Evolutionary conservation across 768 basidiomycete species (phyloP).

Genomic region (Thelephora ganbajun): DNA sequence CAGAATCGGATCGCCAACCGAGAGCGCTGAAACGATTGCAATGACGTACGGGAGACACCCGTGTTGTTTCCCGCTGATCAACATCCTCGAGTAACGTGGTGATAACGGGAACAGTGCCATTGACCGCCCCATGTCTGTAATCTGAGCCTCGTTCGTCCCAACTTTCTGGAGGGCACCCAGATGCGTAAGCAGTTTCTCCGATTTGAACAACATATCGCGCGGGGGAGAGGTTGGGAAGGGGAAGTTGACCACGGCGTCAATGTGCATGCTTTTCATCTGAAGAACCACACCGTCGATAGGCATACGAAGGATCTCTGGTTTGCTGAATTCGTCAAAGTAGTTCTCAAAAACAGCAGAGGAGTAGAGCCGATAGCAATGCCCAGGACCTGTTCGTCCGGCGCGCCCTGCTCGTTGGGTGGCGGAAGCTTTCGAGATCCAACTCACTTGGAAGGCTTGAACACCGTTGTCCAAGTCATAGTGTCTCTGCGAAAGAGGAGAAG

Average conservation of each 20-base stretch:
- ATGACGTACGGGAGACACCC: constrained; percentile 88
- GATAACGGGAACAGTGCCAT: constrained; percentile 93
- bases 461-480: constrained; percentile 70
- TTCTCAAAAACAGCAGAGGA: constrained; percentile 92
- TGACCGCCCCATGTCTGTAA: constrained; percentile 80
- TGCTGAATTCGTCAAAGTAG: constrained; percentile 75
- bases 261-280: constrained; percentile 99
- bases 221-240: constrained; percentile 97
- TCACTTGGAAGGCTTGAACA: constrained; percentile 84
- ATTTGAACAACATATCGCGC: constrained; percentile 53
- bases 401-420: constrained; percentile 91
- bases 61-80: constrained; percentile 75
- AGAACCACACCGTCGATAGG: constrained; percentile 94
- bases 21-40: constrained; percentile 78
- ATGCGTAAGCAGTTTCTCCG: constrained; percentile 67
- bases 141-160: constrained; percentile 32
- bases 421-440: constrained; percentile 92
- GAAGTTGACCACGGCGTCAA: constrained; percentile 92
- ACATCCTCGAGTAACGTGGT: constrained; percentile 91
- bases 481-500: constrained; percentile 32
- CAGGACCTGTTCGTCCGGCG: constrained; percentile 94
- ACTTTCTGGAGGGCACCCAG: constrained; percentile 59
- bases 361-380: constrained; percentile 95
- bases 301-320: constrained; percentile 88
- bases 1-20: constrained; percentile 92